These are phyloP conservation scores for Teunomyces barrocoloradensis DNA, from an alignment of 805 yeast species.

Conservation along the genomic window DNA sequence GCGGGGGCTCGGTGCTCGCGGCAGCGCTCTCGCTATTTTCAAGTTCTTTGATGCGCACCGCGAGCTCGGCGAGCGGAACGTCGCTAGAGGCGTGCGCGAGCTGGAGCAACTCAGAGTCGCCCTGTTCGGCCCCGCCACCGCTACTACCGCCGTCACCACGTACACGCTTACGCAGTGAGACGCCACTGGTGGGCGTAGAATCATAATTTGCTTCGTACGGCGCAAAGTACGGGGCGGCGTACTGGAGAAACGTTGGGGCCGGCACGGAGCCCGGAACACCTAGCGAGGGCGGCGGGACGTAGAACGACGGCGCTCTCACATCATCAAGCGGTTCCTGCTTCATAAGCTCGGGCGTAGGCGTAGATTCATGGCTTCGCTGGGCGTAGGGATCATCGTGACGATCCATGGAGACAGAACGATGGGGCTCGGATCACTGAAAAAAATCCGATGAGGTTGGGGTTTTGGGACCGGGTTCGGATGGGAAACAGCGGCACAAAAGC, in stretches of 20 bases:
- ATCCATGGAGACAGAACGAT: conserved; percentile 3
- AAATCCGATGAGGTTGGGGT: background rate
- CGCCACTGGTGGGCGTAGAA: too few relatives aligned
- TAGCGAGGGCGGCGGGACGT: too few relatives aligned
- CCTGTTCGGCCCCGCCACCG: conserved; percentile 12
- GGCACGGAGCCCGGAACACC: too few relatives aligned
- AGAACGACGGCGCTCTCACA: background rate
- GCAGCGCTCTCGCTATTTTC: conserved; percentile 25
- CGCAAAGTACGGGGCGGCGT: too few relatives aligned
- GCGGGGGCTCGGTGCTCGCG: conserved; percentile 2
- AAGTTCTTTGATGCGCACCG: conserved; percentile 41
- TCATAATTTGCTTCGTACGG: too few relatives aligned
- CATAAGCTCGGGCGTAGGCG: conserved; percentile 2
- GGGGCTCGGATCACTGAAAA: background rate
- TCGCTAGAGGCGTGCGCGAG: conserved; percentile 32
- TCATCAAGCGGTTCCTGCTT: background rate
- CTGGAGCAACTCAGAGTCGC: conserved; percentile 36
- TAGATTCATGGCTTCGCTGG: conserved; percentile 2
- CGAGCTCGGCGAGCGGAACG: conserved; percentile 43
- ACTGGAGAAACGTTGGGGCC: too few relatives aligned
- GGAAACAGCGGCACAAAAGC: background rate
- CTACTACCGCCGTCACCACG: too few relatives aligned
- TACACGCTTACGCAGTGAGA: too few relatives aligned
- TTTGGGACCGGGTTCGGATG: background rate
- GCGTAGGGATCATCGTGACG: conserved; percentile 8